These are phyloP conservation scores for Cupressus sempervirens DNA, from an alignment of 75 land plant species.

Conservation along the genomic window DNA sequence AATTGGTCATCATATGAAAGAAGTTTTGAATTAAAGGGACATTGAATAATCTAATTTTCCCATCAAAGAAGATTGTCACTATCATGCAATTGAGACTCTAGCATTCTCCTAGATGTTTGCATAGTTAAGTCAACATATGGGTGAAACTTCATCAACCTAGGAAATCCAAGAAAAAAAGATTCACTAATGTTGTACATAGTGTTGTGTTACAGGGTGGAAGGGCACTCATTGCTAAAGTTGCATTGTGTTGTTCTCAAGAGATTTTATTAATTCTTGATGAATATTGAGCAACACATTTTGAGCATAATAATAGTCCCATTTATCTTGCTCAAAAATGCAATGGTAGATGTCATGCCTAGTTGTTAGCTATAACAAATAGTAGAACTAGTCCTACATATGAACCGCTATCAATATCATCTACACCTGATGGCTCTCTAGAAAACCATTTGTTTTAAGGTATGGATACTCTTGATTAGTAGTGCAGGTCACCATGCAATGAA, in stretches of 20 bases:
- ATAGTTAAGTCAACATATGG: constrained; percentile 98
- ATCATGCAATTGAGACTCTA: constrained; percentile 87
- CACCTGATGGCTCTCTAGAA: too few species aligned
- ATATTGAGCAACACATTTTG: constrained; percentile 92
- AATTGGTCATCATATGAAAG: too few species aligned
- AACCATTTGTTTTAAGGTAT: too few species aligned
- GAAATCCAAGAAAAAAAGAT: constrained; percentile 70
- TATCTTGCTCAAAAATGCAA: constrained; percentile 98
- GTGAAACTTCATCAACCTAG: constrained; percentile 95
- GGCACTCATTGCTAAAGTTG: constrained; percentile 92
- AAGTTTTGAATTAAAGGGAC: too few species aligned
- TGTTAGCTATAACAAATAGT: too few species aligned
- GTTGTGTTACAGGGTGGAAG: constrained; percentile 89
- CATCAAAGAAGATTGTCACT: constrained; percentile 97
- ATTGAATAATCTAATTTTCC: too few species aligned
- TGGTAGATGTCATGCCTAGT: too few species aligned
- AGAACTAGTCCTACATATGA: too few species aligned
- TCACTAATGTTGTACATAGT: constrained; percentile 80
- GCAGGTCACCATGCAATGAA: too few species aligned
- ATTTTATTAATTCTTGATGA: constrained; percentile 92
- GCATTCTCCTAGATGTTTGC: constrained; percentile 96
- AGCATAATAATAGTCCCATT: constrained; percentile 86
- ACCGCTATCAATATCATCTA: too few species aligned
- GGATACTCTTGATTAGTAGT: too few species aligned
- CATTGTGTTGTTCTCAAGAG: constrained; percentile 97